These are phyloP conservation scores for Arthrobotrys pseudoclavata DNA, from an alignment of 2,329 filamentous ascomycete species.

Conservation along the genomic window DNA sequence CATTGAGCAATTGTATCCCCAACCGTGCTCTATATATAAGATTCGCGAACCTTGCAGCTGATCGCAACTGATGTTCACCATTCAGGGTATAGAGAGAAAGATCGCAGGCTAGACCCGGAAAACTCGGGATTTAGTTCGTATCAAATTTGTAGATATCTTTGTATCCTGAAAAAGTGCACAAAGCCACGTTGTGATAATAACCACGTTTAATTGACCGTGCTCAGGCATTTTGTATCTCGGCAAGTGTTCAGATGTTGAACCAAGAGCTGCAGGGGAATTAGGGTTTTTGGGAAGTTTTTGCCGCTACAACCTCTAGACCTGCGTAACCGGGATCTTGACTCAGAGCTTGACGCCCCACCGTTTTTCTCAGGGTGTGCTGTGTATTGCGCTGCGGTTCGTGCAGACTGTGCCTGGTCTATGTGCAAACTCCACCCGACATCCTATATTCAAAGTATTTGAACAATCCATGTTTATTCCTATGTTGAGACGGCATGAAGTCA, in stretches of 20 bases:
- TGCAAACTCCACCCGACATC: conserved; percentile 2
- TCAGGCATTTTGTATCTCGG: conserved; percentile 16
- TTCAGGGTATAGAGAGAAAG: not conserved
- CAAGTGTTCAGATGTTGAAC: conserved; percentile 20
- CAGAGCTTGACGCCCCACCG: conserved; percentile 11
- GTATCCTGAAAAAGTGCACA: conserved; percentile 32
- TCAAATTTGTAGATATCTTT: conserved; percentile 31
- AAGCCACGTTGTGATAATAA: conserved; percentile 43
- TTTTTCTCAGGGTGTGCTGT: not conserved
- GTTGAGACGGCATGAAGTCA: conserved; percentile 6
- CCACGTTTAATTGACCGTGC: conserved; percentile 40
- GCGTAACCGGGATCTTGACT: conserved; percentile 38
- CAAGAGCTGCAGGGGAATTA: conserved; percentile 27
- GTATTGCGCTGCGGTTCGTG: not conserved
- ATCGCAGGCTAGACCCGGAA: conserved; percentile 30
- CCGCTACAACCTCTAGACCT: conserved; percentile 12
- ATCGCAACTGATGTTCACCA: conserved; percentile 17
- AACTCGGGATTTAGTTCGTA: conserved; percentile 38
- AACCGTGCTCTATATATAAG: conserved; percentile 9
- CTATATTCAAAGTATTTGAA: conserved; percentile 3
- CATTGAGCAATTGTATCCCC: conserved; percentile 5
- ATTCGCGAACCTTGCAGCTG: conserved; percentile 6
- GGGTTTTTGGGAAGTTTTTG: conserved; percentile 23
- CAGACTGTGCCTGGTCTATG: not conserved
- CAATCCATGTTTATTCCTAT: not conserved